These are phyloP conservation scores for Fusarium algeriense DNA, from an alignment of 2,329 filamentous ascomycete species.

Conservation along the genomic window DNA sequence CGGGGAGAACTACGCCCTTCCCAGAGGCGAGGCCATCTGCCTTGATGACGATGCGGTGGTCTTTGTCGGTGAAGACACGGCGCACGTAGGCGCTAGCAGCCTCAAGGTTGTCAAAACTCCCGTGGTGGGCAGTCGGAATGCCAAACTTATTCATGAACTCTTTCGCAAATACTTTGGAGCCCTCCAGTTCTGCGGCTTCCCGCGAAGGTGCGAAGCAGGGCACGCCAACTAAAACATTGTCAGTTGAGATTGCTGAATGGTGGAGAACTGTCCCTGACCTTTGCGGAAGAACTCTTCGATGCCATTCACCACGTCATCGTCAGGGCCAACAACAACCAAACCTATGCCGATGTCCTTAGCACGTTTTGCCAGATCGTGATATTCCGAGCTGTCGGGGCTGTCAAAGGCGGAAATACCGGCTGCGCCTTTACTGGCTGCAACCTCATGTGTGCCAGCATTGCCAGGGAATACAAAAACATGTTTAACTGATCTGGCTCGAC, in stretches of 20 bases:
- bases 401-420: conserved; percentile 70
- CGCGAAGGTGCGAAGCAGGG: conserved; percentile 77
- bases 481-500: conserved; percentile 72
- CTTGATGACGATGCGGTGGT: conserved; percentile 77
- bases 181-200: conserved; percentile 79
- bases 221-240: conserved; percentile 62
- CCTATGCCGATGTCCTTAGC: conserved; percentile 72
- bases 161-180: conserved; percentile 82
- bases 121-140: conserved; percentile 80
- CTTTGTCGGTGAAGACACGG: conserved; percentile 50
- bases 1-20: conserved; percentile 66
- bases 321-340: conserved; percentile 79
- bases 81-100: conserved; percentile 72
- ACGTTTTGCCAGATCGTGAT: conserved; percentile 70
- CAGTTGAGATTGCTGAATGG: background rate
- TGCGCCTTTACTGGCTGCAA: conserved; percentile 48
- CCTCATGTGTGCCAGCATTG: conserved; percentile 73
- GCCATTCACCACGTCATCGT: conserved; percentile 80
- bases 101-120: conserved; percentile 74
- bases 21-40: conserved; percentile 80
- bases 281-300: conserved; percentile 73
- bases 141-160: conserved; percentile 80
- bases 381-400: conserved; percentile 64
- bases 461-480: conserved; percentile 68
- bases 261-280: background rate